phyloP scores from a whole-genome alignment of 2,329 filamentous ascomycete species.

The Onygenales sp. region DNA sequence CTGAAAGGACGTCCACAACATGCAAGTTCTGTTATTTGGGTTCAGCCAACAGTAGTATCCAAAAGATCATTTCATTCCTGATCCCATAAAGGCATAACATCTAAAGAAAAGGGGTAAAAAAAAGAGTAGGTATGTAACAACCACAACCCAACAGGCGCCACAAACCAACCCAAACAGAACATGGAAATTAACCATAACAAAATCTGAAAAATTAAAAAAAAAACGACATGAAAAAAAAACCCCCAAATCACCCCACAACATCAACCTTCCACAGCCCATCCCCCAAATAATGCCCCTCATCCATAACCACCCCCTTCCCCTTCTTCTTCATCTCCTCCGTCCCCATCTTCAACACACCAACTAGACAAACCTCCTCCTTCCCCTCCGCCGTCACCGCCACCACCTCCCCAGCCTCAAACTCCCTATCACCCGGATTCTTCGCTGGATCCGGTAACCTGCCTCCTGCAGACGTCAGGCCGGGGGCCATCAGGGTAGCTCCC shows the following conservation, averaged over 20 bases:
- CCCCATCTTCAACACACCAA: slow-evolving; percentile 72
- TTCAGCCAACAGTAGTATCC: too few species aligned
- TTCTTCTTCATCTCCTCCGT: slow-evolving; percentile 89
- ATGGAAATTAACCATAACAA: not conserved
- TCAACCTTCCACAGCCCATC: slow-evolving; percentile 83
- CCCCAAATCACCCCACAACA: slow-evolving; percentile 37
- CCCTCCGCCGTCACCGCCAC: slow-evolving; percentile 89
- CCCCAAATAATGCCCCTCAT: slow-evolving; percentile 86
- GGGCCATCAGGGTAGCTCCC: slow-evolving; percentile 92
- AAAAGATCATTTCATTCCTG: too few species aligned
- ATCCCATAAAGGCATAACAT: too few species aligned
- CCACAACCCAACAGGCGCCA: not conserved
- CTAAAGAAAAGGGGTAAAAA: not conserved
- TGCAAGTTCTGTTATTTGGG: too few species aligned
- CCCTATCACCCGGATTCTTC: slow-evolving; percentile 34
- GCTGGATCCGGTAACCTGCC: slow-evolving; percentile 61
- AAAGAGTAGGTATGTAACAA: not conserved
- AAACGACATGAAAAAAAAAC: slow-evolving; percentile 36
- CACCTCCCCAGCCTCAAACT: slow-evolving; percentile 69
- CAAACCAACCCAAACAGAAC: not conserved
- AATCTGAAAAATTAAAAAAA: slow-evolving; percentile 4
- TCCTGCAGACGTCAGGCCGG: slow-evolving; percentile 75
- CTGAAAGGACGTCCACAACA: too few species aligned
- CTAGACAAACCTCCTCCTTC: slow-evolving; percentile 81
- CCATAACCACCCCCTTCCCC: slow-evolving; percentile 88